Conservation (phyloP, 768 basidiomycete genomes). For the Suillus occidentalis region DNA sequence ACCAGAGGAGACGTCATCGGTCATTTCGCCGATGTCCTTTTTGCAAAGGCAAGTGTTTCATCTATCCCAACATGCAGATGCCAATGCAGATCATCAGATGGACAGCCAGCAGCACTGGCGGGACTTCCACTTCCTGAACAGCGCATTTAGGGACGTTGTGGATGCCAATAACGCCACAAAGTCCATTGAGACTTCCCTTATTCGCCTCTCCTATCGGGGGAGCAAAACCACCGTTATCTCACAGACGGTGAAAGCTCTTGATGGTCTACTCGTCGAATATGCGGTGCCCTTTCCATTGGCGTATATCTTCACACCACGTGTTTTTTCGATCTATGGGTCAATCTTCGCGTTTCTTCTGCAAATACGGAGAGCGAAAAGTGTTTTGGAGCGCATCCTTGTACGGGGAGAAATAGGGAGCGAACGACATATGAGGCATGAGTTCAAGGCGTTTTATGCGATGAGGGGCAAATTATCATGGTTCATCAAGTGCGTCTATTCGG, state of each 20-base stretch:
- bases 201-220: constrained; percentile 70
- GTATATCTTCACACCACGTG: constrained; percentile 67
- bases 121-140: constrained; percentile 85
- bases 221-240: constrained; percentile 43
- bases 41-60: constrained; percentile 56
- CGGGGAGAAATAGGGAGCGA: constrained; percentile 44
- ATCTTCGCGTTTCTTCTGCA: constrained; percentile 75
- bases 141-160: constrained; percentile 68
- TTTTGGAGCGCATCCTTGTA: constrained; percentile 69
- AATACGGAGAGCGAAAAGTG: constrained; percentile 68
- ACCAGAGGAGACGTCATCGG: constrained; percentile 74
- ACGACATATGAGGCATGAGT: constrained; percentile 39
- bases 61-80: no score
- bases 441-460: constrained; percentile 77
- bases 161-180: constrained; percentile 51
- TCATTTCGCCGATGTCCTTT: constrained; percentile 71
- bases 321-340: constrained; percentile 58
- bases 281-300: constrained; percentile 78
- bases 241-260: constrained; percentile 62
- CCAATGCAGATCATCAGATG: constrained; percentile 51
- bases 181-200: constrained; percentile 60
- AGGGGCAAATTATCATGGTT: constrained; percentile 81
- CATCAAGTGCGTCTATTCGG: constrained; percentile 60
- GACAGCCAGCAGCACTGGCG: constrained; percentile 70
- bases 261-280: constrained; percentile 74